Conservation (phyloP, 1,284 basidiomycete species). For the Taiwanofungus camphoratus region DNA sequence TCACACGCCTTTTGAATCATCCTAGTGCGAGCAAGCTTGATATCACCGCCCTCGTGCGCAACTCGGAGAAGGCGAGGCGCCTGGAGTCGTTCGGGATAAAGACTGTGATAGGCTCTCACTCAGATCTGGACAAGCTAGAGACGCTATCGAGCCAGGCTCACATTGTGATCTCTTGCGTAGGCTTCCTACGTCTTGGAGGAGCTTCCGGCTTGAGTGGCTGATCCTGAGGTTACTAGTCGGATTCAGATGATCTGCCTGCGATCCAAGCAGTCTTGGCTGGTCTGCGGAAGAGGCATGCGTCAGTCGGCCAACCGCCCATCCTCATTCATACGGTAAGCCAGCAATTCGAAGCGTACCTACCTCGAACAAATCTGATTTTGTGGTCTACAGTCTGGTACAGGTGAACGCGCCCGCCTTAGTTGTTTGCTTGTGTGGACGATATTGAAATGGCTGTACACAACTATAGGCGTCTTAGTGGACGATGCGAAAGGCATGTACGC, state of each 20-base stretch:
- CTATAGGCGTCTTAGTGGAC: slow-evolving; percentile 4
- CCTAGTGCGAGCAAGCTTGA: slow-evolving; percentile 33
- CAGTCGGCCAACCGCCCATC: no score
- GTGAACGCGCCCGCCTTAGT: no score
- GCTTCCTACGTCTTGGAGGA: slow-evolving; percentile 7
- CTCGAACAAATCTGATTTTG: background rate
- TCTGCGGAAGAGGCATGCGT: no score
- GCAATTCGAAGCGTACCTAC: background rate
- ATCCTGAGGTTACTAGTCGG: background rate
- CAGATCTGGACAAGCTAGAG: slow-evolving; percentile 27
- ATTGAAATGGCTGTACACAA: background rate
- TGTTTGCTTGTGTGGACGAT: background rate
- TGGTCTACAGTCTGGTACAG: slow-evolving; percentile 2
- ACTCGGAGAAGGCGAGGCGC: slow-evolving; percentile 31
- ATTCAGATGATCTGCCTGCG: slow-evolving; percentile 1
- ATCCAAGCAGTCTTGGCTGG: no score
- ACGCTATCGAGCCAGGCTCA: slow-evolving; percentile 36
- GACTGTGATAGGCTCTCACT: slow-evolving; percentile 28
- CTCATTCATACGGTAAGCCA: no score
- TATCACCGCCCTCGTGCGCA: slow-evolving; percentile 38
- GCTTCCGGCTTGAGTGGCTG: background rate
- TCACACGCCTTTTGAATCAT: slow-evolving; percentile 38
- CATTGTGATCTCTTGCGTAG: slow-evolving; percentile 41
- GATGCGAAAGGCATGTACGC: slow-evolving; percentile 10
- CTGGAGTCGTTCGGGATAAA: slow-evolving; percentile 28